These are phyloP conservation scores for Colletotrichum trifolii DNA, from an alignment of 2,329 filamentous ascomycete species.

Conservation along the genomic window DNA sequence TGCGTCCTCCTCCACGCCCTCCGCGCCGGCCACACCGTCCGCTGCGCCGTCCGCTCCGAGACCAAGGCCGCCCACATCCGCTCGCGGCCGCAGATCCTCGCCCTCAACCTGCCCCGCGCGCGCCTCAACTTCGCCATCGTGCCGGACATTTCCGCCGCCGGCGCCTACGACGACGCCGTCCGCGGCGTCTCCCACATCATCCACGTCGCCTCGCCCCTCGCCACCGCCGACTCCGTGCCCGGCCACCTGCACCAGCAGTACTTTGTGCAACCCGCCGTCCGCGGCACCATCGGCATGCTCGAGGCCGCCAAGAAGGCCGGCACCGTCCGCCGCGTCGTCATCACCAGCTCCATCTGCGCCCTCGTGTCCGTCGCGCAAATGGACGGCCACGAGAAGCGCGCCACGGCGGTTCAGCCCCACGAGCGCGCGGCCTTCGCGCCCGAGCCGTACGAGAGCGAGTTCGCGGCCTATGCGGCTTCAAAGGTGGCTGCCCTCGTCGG, in stretches of 20 bases:
- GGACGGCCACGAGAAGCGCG: constrained; percentile 23
- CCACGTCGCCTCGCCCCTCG: constrained; percentile 45
- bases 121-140: constrained; percentile 47
- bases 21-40: constrained; percentile 43
- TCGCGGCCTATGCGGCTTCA: constrained; percentile 49
- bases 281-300: constrained; percentile 62
- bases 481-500: constrained; percentile 48
- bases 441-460: constrained; percentile 38
- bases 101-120: constrained; percentile 33
- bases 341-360: constrained; percentile 63
- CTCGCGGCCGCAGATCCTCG: constrained; percentile 30
- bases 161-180: constrained; percentile 56
- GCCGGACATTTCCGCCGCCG: constrained; percentile 49
- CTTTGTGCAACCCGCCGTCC: constrained; percentile 66
- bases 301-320: constrained; percentile 54
- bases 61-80: constrained; percentile 35
- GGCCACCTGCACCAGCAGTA: constrained; percentile 61
- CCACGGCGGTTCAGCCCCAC: constrained; percentile 5
- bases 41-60: constrained; percentile 45
- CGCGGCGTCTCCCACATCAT: constrained; percentile 52
- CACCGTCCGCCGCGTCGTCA: constrained; percentile 55
- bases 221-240: constrained; percentile 66
- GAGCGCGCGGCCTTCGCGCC: constrained; percentile 27
- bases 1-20: constrained; percentile 42
- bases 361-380: constrained; percentile 24